Conservation (phyloP, 2,329 filamentous ascomycete genomes). For the Hirsutella thompsonii region DNA sequence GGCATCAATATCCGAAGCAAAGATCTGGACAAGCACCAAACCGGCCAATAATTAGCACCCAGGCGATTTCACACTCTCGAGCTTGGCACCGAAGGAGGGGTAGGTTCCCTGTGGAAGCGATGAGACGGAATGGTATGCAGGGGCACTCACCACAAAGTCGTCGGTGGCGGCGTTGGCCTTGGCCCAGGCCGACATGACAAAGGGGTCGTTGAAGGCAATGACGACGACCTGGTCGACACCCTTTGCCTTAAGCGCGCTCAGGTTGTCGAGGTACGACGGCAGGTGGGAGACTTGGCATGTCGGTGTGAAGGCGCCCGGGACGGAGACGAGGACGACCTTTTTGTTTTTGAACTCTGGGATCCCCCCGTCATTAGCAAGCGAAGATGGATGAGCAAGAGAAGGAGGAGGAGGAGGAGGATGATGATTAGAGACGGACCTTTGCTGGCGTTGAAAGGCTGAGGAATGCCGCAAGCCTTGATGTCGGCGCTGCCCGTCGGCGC, state of each 20-base stretch:
- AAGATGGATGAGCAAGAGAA: conserved; percentile 2
- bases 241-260: conserved; percentile 60
- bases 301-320: conserved; percentile 69
- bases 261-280: conserved; percentile 64
- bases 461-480: conserved; percentile 66
- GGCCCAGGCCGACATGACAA: conserved; percentile 79
- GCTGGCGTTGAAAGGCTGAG: conserved; percentile 66
- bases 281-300: conserved; percentile 75
- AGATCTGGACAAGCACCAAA: conserved; percentile 38
- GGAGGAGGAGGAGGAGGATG: not conserved
- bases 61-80: too few species aligned
- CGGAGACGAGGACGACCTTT: conserved; percentile 42
- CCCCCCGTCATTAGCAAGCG: too few species aligned
- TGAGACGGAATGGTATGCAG: not conserved
- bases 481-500: conserved; percentile 59
- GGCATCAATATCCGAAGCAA: conserved; percentile 57
- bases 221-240: conserved; percentile 73
- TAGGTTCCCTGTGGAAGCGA: not conserved
- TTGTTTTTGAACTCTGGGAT: conserved; percentile 40
- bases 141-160: conserved; percentile 42
- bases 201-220: conserved; percentile 75
- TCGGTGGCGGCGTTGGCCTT: conserved; percentile 73
- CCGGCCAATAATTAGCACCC: too few species aligned
- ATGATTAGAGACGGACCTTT: conserved; percentile 37
- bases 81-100: too few species aligned